Percentiles rank a stretch among this genome's conserved stretches.
Evolutionary conservation across 2,329 filamentous ascomycete species (phyloP).

Genomic region (Aspergillus sp.): DNA sequence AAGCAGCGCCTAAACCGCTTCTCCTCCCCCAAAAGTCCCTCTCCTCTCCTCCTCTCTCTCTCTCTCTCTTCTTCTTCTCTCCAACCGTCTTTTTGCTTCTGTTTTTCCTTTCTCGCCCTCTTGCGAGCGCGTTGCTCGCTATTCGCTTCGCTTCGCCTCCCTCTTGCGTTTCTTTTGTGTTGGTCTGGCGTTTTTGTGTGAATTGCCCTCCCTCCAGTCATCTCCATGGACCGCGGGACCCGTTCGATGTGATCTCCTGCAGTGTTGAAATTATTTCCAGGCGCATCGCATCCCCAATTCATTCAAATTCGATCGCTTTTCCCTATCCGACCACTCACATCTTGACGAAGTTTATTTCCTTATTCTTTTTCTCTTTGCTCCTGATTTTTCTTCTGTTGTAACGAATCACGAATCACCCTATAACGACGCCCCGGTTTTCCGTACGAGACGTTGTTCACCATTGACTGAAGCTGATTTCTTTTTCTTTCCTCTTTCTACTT

Average conservation of each 20-base stretch:
- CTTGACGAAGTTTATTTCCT: constrained; percentile 13
- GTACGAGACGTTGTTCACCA: constrained; percentile 4
- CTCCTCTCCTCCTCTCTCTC: constrained; percentile 4
- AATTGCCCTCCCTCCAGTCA: too few relatives aligned
- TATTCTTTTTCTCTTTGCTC: constrained; percentile 4
- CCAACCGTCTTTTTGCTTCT: constrained; percentile 1
- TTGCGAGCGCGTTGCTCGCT: constrained; percentile 16
- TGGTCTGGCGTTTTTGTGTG: constrained; percentile 20
- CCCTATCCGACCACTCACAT: constrained; percentile 15
- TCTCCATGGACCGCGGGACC: constrained; percentile 12
- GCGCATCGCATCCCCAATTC: constrained; percentile 12
- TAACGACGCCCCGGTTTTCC: constrained; percentile 6
- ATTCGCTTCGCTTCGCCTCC: constrained; percentile 13
- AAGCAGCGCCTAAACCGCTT: background rate
- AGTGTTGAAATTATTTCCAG: too few relatives aligned
- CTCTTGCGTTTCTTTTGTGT: constrained; percentile 18
- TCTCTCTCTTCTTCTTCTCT: constrained; percentile 6
- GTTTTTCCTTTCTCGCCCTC: background rate
- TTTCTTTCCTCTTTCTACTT: background rate
- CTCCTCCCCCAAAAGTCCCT: constrained; percentile 4
- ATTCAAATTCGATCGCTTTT: constrained; percentile 16
- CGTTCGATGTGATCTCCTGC: constrained; percentile 14
- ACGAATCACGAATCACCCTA: constrained; percentile 17
- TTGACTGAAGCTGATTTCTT: constrained; percentile 5
- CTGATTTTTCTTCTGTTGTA: constrained; percentile 8